Conservation (phyloP, 1,284 basidiomycete species). For the Boletus sp. region DNA sequence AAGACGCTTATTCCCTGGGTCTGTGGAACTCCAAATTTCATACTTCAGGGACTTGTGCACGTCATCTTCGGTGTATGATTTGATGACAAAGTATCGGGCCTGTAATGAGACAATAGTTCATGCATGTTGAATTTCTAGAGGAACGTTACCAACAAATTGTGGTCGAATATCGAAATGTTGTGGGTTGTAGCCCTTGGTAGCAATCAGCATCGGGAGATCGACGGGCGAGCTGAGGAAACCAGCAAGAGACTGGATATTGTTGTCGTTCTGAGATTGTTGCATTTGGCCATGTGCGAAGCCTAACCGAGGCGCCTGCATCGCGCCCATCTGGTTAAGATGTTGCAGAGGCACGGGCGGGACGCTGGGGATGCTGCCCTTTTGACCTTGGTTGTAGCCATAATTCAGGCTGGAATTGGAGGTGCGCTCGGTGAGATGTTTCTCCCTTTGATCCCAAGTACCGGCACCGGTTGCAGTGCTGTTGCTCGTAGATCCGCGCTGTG, state of each 20-base stretch:
- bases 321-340: conserved; percentile 54
- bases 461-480: conserved; percentile 40
- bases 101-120: conserved; percentile 28
- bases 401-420: conserved; percentile 68
- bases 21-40: conserved; percentile 96
- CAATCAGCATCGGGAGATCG: conserved; percentile 83
- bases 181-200: conserved; percentile 89
- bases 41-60: conserved; percentile 96
- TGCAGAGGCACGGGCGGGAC: conserved; percentile 70
- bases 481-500: conserved; percentile 31
- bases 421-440: conserved; percentile 51
- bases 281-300: conserved; percentile 36
- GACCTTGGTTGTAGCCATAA: conserved; percentile 54
- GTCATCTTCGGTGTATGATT: conserved; percentile 96
- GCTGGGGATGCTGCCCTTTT: conserved; percentile 47
- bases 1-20: conserved; percentile 91
- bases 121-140: not conserved
- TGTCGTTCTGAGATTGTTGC: conserved; percentile 30
- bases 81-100: conserved; percentile 95
- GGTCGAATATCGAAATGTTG: conserved; percentile 81
- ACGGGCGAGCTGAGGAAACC: conserved; percentile 59
- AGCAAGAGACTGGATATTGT: conserved; percentile 36
- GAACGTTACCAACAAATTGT: conserved; percentile 52
- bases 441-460: conserved; percentile 57
- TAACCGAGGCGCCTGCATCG: conserved; percentile 40